These are phyloP conservation scores for Boletus smithii DNA, from an alignment of 1,284 basidiomycete species.

Conservation along the genomic window DNA sequence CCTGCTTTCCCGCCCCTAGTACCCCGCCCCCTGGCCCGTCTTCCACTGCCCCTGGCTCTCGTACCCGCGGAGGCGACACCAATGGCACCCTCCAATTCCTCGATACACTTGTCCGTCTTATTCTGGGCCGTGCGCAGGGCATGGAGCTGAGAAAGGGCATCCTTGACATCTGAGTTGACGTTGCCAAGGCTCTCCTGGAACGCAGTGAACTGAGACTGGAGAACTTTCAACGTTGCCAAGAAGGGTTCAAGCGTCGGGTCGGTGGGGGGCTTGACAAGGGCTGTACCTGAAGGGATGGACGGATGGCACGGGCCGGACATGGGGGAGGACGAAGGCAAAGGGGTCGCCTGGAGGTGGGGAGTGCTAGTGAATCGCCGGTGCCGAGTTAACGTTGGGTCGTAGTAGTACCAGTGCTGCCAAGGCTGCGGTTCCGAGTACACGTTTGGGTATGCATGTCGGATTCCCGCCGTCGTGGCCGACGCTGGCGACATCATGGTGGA, in stretches of 20 bases:
- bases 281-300: too few species aligned
- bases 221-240: background rate
- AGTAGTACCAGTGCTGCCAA: background rate
- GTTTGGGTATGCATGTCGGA: too few species aligned
- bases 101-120: constrained; percentile 11
- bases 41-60: background rate
- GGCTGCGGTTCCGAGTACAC: constrained; percentile 1
- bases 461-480: too few species aligned
- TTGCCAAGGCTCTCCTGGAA: constrained; percentile 9
- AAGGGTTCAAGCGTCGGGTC: background rate
- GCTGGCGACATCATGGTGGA: too few species aligned
- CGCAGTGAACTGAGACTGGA: constrained; percentile 20
- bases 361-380: background rate
- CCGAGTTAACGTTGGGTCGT: too few species aligned
- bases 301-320: too few species aligned
- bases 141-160: constrained; percentile 19
- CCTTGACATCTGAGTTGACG: constrained; percentile 17
- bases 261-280: background rate
- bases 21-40: background rate
- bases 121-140: constrained; percentile 15
- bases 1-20: background rate
- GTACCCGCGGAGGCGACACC: constrained; percentile 10
- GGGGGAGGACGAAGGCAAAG: background rate
- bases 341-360: too few species aligned
- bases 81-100: constrained; percentile 15